A percentile compares a stretch with the other conserved stretches of the same genome.
Evolutionary conservation across 495 filamentous ascomycete species (phyloP).

Genomic region (Lepraria neglecta): DNA sequence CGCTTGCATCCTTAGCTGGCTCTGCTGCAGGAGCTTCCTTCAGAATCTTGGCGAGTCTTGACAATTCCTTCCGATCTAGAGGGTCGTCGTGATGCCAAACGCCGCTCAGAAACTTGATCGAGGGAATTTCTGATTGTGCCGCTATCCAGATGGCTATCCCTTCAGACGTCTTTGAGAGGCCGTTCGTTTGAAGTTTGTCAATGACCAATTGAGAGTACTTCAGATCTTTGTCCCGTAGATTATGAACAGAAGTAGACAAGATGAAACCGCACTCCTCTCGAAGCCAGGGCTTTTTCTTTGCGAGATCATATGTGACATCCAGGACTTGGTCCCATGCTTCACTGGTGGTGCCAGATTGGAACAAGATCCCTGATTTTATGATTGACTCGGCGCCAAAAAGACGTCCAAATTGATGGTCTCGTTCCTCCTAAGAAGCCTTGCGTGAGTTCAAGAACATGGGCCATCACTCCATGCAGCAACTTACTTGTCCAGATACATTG

Average conservation of each 20-base stretch:
- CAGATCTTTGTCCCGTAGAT: constrained; percentile 36
- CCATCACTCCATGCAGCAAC: neutral
- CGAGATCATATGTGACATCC: constrained; percentile 48
- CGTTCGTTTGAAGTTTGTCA: constrained; percentile 52
- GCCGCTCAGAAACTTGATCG: constrained; percentile 55
- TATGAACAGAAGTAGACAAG: constrained; percentile 44
- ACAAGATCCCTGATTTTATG: constrained; percentile 68
- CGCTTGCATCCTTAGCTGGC: constrained; percentile 40
- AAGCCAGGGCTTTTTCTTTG: constrained; percentile 73
- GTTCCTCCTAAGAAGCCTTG: constrained; percentile 56
- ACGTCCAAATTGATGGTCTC: constrained; percentile 76
- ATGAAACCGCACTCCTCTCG: constrained; percentile 80
- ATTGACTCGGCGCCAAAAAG: constrained; percentile 84
- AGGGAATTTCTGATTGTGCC: constrained; percentile 55
- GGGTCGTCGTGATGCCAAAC: constrained; percentile 73
- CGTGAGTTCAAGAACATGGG: neutral
- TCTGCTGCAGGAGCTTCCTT: constrained; percentile 61
- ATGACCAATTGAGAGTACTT: constrained; percentile 55
- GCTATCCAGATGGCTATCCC: constrained; percentile 84
- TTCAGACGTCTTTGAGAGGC: constrained; percentile 70
- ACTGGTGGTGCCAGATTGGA: constrained; percentile 42
- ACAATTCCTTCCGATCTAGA: constrained; percentile 55
- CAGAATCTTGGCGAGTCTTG: constrained; percentile 62
- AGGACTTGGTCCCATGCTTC: constrained; percentile 56
- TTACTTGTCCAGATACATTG: constrained; percentile 57